Base-by-base conservation (phyloP, 1,139 yeast species). In the Saccharomyces pastorianus region DNA sequence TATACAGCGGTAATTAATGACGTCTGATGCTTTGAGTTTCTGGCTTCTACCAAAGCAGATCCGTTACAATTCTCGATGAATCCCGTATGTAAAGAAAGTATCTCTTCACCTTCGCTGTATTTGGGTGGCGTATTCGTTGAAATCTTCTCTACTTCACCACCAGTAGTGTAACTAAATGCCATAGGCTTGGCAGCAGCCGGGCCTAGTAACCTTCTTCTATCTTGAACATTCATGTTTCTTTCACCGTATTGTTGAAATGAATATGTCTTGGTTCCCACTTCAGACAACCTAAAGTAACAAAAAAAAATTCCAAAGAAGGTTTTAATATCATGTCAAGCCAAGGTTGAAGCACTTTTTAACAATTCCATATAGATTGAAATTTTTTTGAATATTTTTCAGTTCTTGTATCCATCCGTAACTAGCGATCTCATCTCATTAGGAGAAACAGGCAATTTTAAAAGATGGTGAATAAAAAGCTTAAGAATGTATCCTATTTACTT, bases 21-120 rank as follows among this genome's bases (percentile, higher is more conserved):
- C 2, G 59, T 52, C 44, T 62, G 62, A 29, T 58, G 62, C 51
- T 78, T 78, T 14, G 80, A 85, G 11, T 79, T 76, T 3, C 50
- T 54, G 7, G 66, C 59, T 68, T 91, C 97, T 42, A 88, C 68
- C 63, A 85, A 87, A 11, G 95, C 80, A 8, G 96, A 88, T 1
- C 98, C 98, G 64, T 84, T 85, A 49, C 93, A 85, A 61, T 87
- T 88, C 46, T 81, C 79, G 23, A 86, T 81, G 23, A 80, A 72
- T 1, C 88, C 88, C 4, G 84, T 80, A 62, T 84, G 78, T 49
- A 85, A 67, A 31, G 34, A 31, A 65, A 57, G 67, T 59, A 61
- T 1, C 34, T 31, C 64, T 56, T 59, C 60, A 59, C 20, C 50
- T 6, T 49, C 47, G 11, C 47, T 29, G 8, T 29, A 13, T 31